phyloP scores from a whole-genome alignment of 2,329 filamentous ascomycete genomes.

The Aspergillus ochraceoroseus region DNA sequence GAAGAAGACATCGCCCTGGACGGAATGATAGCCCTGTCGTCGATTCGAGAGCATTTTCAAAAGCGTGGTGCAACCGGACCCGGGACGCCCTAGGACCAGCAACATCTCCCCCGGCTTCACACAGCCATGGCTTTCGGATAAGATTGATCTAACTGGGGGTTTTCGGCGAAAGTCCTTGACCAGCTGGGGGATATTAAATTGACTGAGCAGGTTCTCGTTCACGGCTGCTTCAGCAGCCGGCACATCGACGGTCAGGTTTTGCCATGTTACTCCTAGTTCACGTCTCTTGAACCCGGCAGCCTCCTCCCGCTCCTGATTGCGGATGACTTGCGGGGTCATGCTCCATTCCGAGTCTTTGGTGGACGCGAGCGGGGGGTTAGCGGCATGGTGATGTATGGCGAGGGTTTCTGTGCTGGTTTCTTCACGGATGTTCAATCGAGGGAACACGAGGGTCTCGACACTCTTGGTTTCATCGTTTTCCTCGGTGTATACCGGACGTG shows the following conservation, averaged over 20 bases:
- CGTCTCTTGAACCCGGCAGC: constrained; percentile 42
- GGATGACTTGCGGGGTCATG: constrained; percentile 47
- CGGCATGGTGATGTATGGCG: constrained; percentile 8
- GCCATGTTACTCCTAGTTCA: constrained; percentile 59
- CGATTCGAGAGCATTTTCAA: constrained; percentile 64
- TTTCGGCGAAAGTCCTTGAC: constrained; percentile 50
- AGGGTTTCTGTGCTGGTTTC: constrained; percentile 23
- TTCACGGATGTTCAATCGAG: constrained; percentile 20
- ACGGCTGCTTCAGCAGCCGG: constrained; percentile 56
- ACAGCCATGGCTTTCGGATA: constrained; percentile 60
- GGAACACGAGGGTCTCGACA: constrained; percentile 16
- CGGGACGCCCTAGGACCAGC: constrained; percentile 62
- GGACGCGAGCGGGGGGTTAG: constrained; percentile 3
- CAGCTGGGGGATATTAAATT: constrained; percentile 51
- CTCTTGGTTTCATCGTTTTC: constrained; percentile 9
- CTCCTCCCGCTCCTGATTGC: constrained; percentile 40
- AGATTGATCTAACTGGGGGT: constrained; percentile 57
- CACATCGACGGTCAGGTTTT: constrained; percentile 59
- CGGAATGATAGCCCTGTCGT: constrained; percentile 53
- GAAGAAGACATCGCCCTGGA: constrained; percentile 56
- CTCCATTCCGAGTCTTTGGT: constrained; percentile 42
- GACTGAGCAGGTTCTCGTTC: constrained; percentile 59
- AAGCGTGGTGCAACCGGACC: constrained; percentile 64
- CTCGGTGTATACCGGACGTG: neutral
- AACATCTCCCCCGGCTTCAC: constrained; percentile 70